Base-by-base conservation (phyloP, 441 rosid genomes). In the Corymbia calophylla region DNA sequence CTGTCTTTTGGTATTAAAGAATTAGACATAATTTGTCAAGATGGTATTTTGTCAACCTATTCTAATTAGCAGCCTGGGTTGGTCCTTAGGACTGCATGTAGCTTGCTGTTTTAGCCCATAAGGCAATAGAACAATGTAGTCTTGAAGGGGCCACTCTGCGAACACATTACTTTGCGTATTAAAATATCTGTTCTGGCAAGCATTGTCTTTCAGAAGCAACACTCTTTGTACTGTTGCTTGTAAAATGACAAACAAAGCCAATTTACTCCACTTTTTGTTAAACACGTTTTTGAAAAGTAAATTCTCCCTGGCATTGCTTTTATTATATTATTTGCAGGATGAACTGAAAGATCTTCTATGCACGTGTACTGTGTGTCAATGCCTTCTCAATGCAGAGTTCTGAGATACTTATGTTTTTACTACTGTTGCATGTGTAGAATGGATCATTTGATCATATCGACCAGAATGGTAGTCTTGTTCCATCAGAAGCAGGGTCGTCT, bases 401-500 rank as follows among this genome's bases (percentile, higher is more conserved):
- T 73, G 82, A 73, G 49, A 73, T 73, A 39, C 49, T 73, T 73
- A 73, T 86, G 66, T 86, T 44, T 27, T 86, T 60, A 53, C 48
- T 89, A 13, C 47, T 82, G 23, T 86, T 86, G n/a, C n/a, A 31
- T 86, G 86, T 91, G 88, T 87, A 95, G 97, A 92, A 93, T 54
- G 92, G 94, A 64, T 93, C 97, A 58, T 94, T 95, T 88, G 95
- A 95, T 90, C 94, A 93, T 91, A 91, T 94, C 89, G 47, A 86
- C 56, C 77, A 87, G 21, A 88, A 92, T 87, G 93, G 90, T 85
- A 89, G 89, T 44, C 89, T 89, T 51, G n/a, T 49, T 88, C 92
- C 92, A 27, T 95, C 96, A 80, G 93, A 93, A 89, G 93, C 93
- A 84, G 97, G 96, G 92, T 92, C 95, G 17, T 94, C 95, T 55